A percentile compares a stretch with the other conserved stretches of the same genome.
phyloP scores from a whole-genome alignment of 75 land plant species.

The Chamaecyparis obtusa region DNA sequence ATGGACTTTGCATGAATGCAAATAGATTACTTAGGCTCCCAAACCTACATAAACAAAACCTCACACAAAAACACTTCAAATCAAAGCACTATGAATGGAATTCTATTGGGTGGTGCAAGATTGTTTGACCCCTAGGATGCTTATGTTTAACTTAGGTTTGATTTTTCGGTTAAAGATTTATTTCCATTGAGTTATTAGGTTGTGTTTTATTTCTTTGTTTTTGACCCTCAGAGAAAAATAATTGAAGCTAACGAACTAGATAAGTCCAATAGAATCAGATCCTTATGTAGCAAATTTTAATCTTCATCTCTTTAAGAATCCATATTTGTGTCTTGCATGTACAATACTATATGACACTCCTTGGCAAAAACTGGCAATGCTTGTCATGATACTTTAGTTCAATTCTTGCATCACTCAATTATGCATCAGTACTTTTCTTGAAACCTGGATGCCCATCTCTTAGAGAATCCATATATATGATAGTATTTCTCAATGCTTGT shows the following conservation, averaged over 20 bases:
- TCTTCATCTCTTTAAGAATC: not conserved
- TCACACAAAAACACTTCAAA: too few relatives aligned
- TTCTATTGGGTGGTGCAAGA: too few relatives aligned
- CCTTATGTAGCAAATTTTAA: not conserved
- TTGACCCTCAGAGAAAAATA: not conserved
- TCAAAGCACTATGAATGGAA: too few relatives aligned
- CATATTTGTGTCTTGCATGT: not conserved
- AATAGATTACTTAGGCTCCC: too few relatives aligned
- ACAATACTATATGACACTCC: not conserved
- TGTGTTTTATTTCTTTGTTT: not conserved
- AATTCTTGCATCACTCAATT: not conserved
- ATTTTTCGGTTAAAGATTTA: too few relatives aligned
- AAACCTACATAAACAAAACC: too few relatives aligned
- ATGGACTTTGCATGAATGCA: too few relatives aligned
- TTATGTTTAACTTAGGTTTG: too few relatives aligned
- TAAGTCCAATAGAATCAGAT: not conserved
- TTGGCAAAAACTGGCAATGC: not conserved
- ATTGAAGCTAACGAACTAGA: not conserved
- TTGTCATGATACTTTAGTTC: not conserved
- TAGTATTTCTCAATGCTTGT: not conserved
- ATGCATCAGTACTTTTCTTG: not conserved
- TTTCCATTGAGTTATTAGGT: not conserved
- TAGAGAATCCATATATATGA: not conserved
- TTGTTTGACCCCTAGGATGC: too few relatives aligned
- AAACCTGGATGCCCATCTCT: not conserved